phyloP scores from a whole-genome alignment of 1,139 yeast genomes.

The Kurtzmaniella quercitrusa region DNA sequence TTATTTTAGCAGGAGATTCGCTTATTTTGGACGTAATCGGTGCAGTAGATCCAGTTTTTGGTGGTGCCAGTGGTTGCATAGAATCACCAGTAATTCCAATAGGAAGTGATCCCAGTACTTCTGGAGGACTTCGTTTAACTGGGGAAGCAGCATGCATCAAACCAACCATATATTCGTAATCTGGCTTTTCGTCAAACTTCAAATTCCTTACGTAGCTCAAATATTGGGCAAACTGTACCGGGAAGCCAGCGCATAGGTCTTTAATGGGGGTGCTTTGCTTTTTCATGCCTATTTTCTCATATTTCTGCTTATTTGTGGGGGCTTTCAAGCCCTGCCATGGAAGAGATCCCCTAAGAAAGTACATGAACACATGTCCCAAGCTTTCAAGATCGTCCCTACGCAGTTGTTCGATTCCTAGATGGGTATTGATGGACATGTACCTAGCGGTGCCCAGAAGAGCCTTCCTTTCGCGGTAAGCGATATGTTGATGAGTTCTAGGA shows the following conservation, averaged over 20 bases:
- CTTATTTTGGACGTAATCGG: too few species aligned
- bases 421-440: slow-evolving; percentile 96
- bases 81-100: neutral
- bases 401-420: slow-evolving; percentile 92
- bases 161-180: slow-evolving; percentile 56
- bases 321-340: slow-evolving; percentile 99
- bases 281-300: slow-evolving; percentile 94
- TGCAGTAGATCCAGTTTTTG: neutral
- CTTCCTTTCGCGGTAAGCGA: slow-evolving; percentile 93
- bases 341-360: slow-evolving; percentile 86
- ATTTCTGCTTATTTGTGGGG: slow-evolving; percentile 94
- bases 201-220: slow-evolving; percentile 77
- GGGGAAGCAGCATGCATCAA: slow-evolving; percentile 23
- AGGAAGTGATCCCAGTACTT: neutral
- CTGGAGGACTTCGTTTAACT: neutral
- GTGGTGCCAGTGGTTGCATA: neutral
- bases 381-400: slow-evolving; percentile 96
- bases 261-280: slow-evolving; percentile 80
- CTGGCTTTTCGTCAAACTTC: slow-evolving; percentile 93
- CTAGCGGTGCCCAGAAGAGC: slow-evolving; percentile 95
- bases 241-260: slow-evolving; percentile 78
- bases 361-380: slow-evolving; percentile 91
- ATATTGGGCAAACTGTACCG: slow-evolving; percentile 83
- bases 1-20: neutral
- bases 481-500: slow-evolving; percentile 91